Evolutionary conservation across 805 yeast genomes (phyloP).

Genomic region (Cyberlindnera saturnus): DNA sequence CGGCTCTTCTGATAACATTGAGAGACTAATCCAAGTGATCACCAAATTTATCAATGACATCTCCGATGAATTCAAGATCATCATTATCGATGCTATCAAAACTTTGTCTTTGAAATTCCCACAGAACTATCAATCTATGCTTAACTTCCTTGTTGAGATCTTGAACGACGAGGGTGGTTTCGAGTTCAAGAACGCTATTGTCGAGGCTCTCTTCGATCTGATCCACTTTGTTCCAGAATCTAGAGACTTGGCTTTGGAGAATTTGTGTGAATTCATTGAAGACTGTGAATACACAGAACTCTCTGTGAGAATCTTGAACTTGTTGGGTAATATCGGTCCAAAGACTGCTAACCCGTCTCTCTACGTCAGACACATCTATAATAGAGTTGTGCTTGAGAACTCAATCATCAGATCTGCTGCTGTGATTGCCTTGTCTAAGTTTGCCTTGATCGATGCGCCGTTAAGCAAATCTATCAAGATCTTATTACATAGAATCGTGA

Average conservation of each 20-base stretch:
- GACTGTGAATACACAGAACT: conserved; percentile 96
- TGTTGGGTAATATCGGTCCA: conserved; percentile 95
- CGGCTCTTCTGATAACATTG: conserved; percentile 85
- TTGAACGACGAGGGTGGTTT: conserved; percentile 90
- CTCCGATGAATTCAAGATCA: conserved; percentile 91
- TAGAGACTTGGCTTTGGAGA: conserved; percentile 75
- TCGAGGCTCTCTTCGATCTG: conserved; percentile 89
- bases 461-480: conserved; percentile 66
- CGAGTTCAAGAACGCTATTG: conserved; percentile 76
- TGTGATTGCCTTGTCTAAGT: conserved; percentile 84
- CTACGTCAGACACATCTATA: conserved; percentile 93
- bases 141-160: conserved; percentile 73
- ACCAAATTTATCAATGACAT: conserved; percentile 87
- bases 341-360: conserved; percentile 76
- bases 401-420: conserved; percentile 95
- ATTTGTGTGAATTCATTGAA: conserved; percentile 93
- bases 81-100: conserved; percentile 92
- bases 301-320: conserved; percentile 85
- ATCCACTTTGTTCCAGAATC: conserved; percentile 82
- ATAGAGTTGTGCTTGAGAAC: conserved; percentile 93
- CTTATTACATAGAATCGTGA: conserved; percentile 75
- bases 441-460: conserved; percentile 67
- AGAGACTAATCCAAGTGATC: conserved; percentile 81
- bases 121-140: conserved; percentile 75
- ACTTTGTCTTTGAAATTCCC: conserved; percentile 92